A percentile compares a stretch with the other conserved stretches of the same genome.
Evolutionary conservation across 2,329 filamentous ascomycete genomes (phyloP).

Genomic region (Colletotrichum falcatum): DNA sequence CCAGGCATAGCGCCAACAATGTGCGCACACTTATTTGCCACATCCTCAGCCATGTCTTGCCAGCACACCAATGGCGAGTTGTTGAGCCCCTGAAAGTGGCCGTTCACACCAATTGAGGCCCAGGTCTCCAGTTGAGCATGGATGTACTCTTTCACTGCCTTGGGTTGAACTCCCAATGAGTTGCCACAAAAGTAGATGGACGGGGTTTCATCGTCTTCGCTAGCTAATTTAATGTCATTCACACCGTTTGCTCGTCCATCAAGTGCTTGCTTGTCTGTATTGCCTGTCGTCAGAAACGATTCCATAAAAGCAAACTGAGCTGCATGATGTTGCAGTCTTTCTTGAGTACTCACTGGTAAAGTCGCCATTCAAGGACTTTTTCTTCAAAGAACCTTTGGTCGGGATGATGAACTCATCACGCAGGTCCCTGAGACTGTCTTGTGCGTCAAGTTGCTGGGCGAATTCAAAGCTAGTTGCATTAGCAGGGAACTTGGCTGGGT

Average conservation of each 20-base stretch:
- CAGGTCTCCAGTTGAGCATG: constrained; percentile 83
- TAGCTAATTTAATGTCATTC: constrained; percentile 47
- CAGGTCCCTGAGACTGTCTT: constrained; percentile 70
- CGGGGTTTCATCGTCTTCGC: constrained; percentile 52
- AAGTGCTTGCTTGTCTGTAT: constrained; percentile 36
- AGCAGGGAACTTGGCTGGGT: constrained; percentile 58
- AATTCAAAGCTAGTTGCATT: constrained; percentile 61
- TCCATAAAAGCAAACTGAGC: neutral
- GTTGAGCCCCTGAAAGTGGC: constrained; percentile 79
- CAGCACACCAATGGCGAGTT: constrained; percentile 78
- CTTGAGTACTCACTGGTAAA: constrained; percentile 52
- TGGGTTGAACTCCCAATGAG: constrained; percentile 81
- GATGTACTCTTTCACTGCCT: constrained; percentile 72
- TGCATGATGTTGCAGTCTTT: neutral
- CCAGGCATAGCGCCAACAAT: constrained; percentile 78
- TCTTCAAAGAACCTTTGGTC: constrained; percentile 76
- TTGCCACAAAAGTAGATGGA: constrained; percentile 84
- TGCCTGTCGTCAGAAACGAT: neutral
- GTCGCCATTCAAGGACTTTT: constrained; percentile 65
- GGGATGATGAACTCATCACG: constrained; percentile 83
- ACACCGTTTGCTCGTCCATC: constrained; percentile 44
- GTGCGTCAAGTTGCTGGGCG: constrained; percentile 65
- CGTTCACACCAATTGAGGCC: constrained; percentile 85
- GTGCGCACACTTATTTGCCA: constrained; percentile 75
- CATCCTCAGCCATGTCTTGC: constrained; percentile 82